phyloP scores from a whole-genome alignment of 2,329 filamentous ascomycete species.

The Penicillium capsulatum region DNA sequence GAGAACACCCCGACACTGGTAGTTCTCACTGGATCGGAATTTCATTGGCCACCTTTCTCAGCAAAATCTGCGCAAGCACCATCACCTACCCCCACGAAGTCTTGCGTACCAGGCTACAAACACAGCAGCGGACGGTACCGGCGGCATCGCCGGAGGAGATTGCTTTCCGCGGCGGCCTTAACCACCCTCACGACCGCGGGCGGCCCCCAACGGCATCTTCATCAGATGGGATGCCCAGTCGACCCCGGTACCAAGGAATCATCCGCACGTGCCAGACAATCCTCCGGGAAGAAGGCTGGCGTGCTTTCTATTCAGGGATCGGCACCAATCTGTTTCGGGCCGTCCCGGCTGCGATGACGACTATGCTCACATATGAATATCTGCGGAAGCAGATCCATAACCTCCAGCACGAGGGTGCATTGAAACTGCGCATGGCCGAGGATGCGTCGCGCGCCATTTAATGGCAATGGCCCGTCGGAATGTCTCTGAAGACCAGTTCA shows the following conservation, averaged over 20 bases:
- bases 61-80: slow-evolving; percentile 89
- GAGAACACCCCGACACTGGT: slow-evolving; percentile 58
- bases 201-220: slow-evolving; percentile 44
- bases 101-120: slow-evolving; percentile 86
- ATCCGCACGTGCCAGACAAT: slow-evolving; percentile 80
- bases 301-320: slow-evolving; percentile 94
- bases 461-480: slow-evolving; percentile 11
- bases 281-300: slow-evolving; percentile 85
- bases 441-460: slow-evolving; percentile 20
- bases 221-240: slow-evolving; percentile 56
- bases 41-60: slow-evolving; percentile 81
- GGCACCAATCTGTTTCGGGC: slow-evolving; percentile 97
- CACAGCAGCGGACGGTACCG: slow-evolving; percentile 68
- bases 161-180: slow-evolving; percentile 42
- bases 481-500: slow-evolving; percentile 1
- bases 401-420: slow-evolving; percentile 51
- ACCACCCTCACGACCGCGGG: slow-evolving; percentile 43
- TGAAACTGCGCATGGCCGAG: slow-evolving; percentile 25
- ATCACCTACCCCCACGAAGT: slow-evolving; percentile 98
- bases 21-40: slow-evolving; percentile 78
- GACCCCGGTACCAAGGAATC: slow-evolving; percentile 67
- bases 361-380: slow-evolving; percentile 95
- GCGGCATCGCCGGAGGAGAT: slow-evolving; percentile 49
- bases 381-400: slow-evolving; percentile 53
- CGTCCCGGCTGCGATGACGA: slow-evolving; percentile 91